These are phyloP conservation scores for Phytophthora chlamydospora DNA, from an alignment of 352 stramenopile species.

Conservation along the genomic window DNA sequence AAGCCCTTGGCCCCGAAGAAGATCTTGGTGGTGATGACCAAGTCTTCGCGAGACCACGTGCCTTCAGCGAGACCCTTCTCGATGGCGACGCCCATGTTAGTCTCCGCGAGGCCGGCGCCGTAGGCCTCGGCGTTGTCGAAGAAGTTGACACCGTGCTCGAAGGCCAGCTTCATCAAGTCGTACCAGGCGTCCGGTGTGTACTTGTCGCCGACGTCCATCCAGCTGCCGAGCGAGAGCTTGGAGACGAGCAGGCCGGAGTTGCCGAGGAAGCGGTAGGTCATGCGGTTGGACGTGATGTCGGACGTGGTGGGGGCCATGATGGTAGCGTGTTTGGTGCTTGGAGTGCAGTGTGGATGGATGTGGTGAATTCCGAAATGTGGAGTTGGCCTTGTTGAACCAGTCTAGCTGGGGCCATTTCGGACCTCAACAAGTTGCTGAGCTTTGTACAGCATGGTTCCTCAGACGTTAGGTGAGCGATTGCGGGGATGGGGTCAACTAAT, in stretches of 20 bases:
- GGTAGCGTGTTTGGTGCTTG: no score
- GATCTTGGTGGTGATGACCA: conserved; percentile 52
- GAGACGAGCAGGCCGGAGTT: conserved; percentile 43
- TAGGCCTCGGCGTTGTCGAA: conserved; percentile 47
- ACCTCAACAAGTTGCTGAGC: no score
- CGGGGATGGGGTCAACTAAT: no score
- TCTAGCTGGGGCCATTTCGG: no score
- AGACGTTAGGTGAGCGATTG: no score
- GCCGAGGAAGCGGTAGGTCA: conserved; percentile 42
- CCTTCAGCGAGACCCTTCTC: conserved; percentile 29
- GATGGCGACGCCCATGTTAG: conserved; percentile 33
- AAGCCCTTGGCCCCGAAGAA: conserved; percentile 24
- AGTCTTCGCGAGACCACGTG: conserved; percentile 32
- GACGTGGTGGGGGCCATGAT: not conserved
- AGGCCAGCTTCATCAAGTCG: conserved; percentile 21
- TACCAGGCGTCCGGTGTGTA: conserved; percentile 27
- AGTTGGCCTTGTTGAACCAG: no score
- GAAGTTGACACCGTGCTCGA: conserved; percentile 43
- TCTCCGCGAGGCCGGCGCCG: conserved; percentile 22
- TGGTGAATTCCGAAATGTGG: no score
- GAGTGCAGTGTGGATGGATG: no score
- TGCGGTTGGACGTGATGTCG: conserved; percentile 4
- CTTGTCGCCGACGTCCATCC: conserved; percentile 20
- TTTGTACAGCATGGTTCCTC: no score
- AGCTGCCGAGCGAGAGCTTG: conserved; percentile 34